A percentile compares a stretch with the other conserved stretches of the same genome.
phyloP scores from a whole-genome alignment of 2,329 filamentous ascomycete genomes.

The Drechslerella dactyloides region DNA sequence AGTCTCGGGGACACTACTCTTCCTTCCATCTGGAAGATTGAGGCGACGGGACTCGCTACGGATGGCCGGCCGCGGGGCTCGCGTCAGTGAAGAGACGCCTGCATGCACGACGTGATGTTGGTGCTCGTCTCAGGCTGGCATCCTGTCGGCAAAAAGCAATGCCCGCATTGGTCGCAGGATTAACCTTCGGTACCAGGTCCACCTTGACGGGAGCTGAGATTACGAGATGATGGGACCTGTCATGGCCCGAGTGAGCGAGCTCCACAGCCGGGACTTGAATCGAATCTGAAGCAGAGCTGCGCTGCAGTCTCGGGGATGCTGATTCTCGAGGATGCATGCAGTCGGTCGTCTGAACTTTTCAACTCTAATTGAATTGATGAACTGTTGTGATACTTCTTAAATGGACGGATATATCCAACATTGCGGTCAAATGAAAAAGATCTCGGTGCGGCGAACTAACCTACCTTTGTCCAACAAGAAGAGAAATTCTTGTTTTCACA shows the following conservation, averaged over 20 bases:
- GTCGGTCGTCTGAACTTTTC: too few relatives aligned
- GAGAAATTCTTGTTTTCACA: slow-evolving; percentile 5
- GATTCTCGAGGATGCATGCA: too few relatives aligned
- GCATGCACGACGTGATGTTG: too few relatives aligned
- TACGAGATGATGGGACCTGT: not conserved
- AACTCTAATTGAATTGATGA: too few relatives aligned
- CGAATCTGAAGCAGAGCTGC: not conserved
- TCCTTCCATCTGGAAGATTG: too few relatives aligned
- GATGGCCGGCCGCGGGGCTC: too few relatives aligned
- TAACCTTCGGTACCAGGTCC: not conserved
- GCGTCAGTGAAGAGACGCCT: too few relatives aligned
- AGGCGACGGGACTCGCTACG: too few relatives aligned
- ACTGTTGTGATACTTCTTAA: not conserved
- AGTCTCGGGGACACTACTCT: too few relatives aligned
- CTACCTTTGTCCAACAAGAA: slow-evolving; percentile 14
- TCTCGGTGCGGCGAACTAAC: slow-evolving; percentile 38
- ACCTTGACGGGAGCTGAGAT: not conserved
- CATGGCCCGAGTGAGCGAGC: not conserved
- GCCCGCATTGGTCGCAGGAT: not conserved
- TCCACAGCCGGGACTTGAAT: not conserved
- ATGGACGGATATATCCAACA: not conserved
- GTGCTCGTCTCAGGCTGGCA: not conserved
- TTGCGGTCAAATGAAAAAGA: not conserved
- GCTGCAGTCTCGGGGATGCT: too few relatives aligned
- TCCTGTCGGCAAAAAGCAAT: not conserved